These are phyloP conservation scores for Ceratobasidium theobromae DNA, from an alignment of 1,284 basidiomycete genomes.

Conservation along the genomic window DNA sequence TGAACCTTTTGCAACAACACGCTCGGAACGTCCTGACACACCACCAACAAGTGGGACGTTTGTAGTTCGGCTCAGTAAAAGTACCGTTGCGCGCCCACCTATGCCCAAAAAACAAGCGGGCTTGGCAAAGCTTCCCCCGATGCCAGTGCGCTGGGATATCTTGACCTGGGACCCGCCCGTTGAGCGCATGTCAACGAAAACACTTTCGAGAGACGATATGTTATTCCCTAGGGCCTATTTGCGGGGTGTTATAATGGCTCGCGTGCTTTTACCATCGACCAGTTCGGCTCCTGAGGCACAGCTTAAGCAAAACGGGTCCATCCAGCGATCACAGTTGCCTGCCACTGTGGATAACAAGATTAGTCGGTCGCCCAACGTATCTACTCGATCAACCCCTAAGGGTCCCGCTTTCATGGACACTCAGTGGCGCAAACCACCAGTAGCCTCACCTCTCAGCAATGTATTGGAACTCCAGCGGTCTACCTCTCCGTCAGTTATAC, in stretches of 20 bases:
- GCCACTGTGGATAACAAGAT: background rate
- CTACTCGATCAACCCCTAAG: slow-evolving; percentile 36
- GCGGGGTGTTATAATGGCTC: slow-evolving; percentile 13
- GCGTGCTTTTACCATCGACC: background rate
- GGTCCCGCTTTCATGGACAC: slow-evolving; percentile 36
- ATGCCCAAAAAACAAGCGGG: slow-evolving; percentile 51
- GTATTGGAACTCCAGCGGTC: slow-evolving; percentile 19
- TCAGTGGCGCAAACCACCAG: slow-evolving; percentile 41
- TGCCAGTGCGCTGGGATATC: slow-evolving; percentile 61
- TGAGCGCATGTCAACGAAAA: slow-evolving; percentile 60
- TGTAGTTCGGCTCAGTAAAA: slow-evolving; percentile 41
- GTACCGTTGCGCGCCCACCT: slow-evolving; percentile 44
- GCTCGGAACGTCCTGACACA: slow-evolving; percentile 11
- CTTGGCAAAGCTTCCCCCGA: slow-evolving; percentile 46
- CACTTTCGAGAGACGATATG: slow-evolving; percentile 68
- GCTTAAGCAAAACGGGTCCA: background rate
- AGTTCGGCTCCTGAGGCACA: background rate
- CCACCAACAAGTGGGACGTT: slow-evolving; percentile 10
- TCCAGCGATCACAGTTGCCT: background rate
- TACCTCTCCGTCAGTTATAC: background rate
- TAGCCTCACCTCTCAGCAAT: slow-evolving; percentile 20
- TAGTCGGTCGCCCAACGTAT: background rate
- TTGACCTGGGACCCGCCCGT: slow-evolving; percentile 77
- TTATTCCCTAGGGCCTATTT: slow-evolving; percentile 54
- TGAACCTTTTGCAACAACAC: slow-evolving; percentile 14